Percentiles rank a stretch among this genome's conserved stretches.
These are phyloP conservation scores for Solioccasus polychromus DNA, from an alignment of 768 basidiomycete genomes.

Conservation along the genomic window DNA sequence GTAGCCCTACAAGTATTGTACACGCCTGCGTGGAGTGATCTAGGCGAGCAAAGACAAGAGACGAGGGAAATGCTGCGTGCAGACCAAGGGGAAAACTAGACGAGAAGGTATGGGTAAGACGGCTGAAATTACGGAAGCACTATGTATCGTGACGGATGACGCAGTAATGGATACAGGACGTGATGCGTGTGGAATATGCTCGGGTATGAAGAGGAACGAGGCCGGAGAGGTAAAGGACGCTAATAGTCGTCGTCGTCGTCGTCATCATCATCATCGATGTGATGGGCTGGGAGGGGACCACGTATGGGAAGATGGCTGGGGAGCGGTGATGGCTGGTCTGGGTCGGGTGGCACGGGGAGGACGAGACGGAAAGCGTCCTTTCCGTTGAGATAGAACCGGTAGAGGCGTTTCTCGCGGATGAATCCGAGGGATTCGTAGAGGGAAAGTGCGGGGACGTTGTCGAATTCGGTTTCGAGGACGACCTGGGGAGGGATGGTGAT, in stretches of 20 bases:
- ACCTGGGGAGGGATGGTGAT: constrained; percentile 47
- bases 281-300: constrained; percentile 16
- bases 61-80: not conserved
- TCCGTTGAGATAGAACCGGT: constrained; percentile 94
- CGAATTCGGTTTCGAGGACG: constrained; percentile 93
- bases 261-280: constrained; percentile 27
- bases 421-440: constrained; percentile 93
- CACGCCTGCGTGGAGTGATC: not conserved
- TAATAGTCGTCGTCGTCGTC: too few relatives aligned
- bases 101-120: constrained; percentile 1
- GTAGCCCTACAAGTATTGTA: constrained; percentile 10
- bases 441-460: constrained; percentile 84
- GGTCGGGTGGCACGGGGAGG: constrained; percentile 49
- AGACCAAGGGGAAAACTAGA: not conserved
- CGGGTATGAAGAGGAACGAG: constrained; percentile 15
- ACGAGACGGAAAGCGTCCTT: constrained; percentile 92
- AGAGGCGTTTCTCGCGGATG: constrained; percentile 90
- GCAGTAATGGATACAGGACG: constrained; percentile 8
- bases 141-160: constrained; percentile 10
- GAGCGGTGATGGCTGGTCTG: constrained; percentile 18
- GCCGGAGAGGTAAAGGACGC: not conserved
- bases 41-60: not conserved
- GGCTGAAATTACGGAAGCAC: constrained; percentile 6
- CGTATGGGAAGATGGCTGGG: constrained; percentile 14
- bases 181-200: constrained; percentile 2